phyloP scores from a whole-genome alignment of 2,329 filamentous ascomycete genomes.

The Phialophora tarda region DNA sequence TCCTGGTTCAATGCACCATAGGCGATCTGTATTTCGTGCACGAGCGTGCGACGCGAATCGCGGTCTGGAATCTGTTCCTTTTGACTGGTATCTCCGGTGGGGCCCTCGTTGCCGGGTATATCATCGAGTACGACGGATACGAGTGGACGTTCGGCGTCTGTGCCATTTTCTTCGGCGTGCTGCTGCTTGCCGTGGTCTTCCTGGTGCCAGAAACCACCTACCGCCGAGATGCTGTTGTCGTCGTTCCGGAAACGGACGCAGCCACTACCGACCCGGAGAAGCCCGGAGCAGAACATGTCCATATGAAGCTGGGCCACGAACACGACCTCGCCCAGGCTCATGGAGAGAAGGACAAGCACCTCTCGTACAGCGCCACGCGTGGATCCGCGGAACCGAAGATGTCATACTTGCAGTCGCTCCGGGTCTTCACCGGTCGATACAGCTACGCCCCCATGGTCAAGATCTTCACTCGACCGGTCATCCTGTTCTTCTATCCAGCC shows the following conservation, averaged over 20 bases:
- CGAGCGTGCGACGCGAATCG: conserved; percentile 43
- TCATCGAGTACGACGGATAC: conserved; percentile 42
- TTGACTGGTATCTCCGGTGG: conserved; percentile 47
- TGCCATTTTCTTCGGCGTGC: conserved; percentile 43
- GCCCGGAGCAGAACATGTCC: conserved; percentile 22
- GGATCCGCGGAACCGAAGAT: conserved; percentile 28
- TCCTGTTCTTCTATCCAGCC: conserved; percentile 42
- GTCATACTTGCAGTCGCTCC: conserved; percentile 31
- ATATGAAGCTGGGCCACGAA: conserved; percentile 32
- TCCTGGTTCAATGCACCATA: conserved; percentile 58
- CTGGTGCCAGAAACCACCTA: conserved; percentile 49
- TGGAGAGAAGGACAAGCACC: conserved; percentile 34
- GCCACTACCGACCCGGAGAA: conserved; percentile 35
- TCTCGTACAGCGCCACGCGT: conserved; percentile 24
- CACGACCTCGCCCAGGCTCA: conserved; percentile 28
- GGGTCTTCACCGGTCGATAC: conserved; percentile 34
- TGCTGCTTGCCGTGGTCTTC: conserved; percentile 43
- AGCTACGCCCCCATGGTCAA: conserved; percentile 31
- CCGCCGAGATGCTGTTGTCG: conserved; percentile 44
- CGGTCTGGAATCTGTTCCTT: conserved; percentile 51
- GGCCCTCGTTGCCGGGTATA: conserved; percentile 52
- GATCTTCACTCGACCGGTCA: conserved; percentile 40
- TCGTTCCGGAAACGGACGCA: conserved; percentile 36
- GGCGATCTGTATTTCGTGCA: conserved; percentile 51
- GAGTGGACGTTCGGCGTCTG: conserved; percentile 33